phyloP scores from a whole-genome alignment of 2,329 filamentous ascomycete species.

The Pestalotiopsis sp. region DNA sequence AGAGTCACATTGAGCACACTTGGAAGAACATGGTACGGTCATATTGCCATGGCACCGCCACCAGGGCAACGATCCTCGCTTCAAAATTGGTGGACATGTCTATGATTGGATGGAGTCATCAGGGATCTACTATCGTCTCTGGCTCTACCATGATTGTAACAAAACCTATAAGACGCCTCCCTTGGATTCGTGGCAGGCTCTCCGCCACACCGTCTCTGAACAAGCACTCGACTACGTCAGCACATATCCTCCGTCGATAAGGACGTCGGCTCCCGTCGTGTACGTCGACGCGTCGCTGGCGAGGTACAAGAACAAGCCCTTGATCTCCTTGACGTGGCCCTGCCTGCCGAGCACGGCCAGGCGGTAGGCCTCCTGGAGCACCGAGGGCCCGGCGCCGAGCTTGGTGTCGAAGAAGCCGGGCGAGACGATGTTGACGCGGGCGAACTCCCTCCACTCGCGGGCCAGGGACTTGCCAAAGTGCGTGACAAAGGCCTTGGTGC shows the following conservation, averaged over 20 bases:
- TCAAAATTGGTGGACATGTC: no score
- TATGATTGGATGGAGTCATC: no score
- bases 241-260: slow-evolving; percentile 75
- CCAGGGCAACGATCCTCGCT: no score
- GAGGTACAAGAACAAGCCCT: slow-evolving; percentile 81
- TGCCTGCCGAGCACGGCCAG: slow-evolving; percentile 57
- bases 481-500: slow-evolving; percentile 64
- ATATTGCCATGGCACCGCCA: no score
- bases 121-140: no score
- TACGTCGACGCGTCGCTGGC: slow-evolving; percentile 83
- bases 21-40: no score
- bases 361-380: slow-evolving; percentile 3
- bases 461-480: slow-evolving; percentile 70
- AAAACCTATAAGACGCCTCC: no score
- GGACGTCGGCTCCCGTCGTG: slow-evolving; percentile 74
- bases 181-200: no score
- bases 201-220: no score
- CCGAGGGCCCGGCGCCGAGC: slow-evolving; percentile 48
- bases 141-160: no score
- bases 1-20: no score
- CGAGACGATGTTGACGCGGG: slow-evolving; percentile 73
- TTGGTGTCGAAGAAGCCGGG: slow-evolving; percentile 79
- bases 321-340: slow-evolving; percentile 73
- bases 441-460: slow-evolving; percentile 71
- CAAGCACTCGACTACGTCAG: not conserved